These are phyloP conservation scores for Solanum chiquidenum DNA, from an alignment of 257 asterid genomes.

Conservation along the genomic window DNA sequence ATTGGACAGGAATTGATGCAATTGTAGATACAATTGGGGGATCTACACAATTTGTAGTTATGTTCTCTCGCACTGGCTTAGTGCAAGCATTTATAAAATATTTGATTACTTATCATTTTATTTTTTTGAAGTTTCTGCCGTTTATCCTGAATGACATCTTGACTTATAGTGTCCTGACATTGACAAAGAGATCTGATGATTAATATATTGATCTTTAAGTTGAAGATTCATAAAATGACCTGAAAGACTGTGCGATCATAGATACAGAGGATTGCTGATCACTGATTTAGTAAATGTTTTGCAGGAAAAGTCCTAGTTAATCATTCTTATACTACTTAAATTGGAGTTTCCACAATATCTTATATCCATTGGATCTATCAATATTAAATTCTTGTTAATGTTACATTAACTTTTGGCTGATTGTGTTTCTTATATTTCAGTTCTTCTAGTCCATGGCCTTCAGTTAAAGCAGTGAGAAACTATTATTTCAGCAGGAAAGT, in stretches of 20 bases:
- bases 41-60: background rate
- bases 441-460: conserved; percentile 40
- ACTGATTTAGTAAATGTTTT: background rate
- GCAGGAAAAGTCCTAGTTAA: background rate
- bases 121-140: background rate
- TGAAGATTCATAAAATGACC: background rate
- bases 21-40: background rate
- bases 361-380: background rate
- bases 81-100: background rate
- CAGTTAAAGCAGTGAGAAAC: conserved; percentile 39
- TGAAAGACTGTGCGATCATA: background rate
- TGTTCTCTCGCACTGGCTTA: background rate
- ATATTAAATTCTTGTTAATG: background rate
- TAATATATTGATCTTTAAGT: background rate
- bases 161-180: background rate
- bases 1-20: background rate
- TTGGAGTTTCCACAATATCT: background rate
- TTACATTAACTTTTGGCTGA: conserved; percentile 6
- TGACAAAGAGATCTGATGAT: background rate
- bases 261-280: background rate
- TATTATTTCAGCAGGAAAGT: conserved; percentile 24
- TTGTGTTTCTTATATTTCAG: conserved; percentile 42
- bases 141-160: background rate
- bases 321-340: background rate
- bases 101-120: background rate